Evolutionary conservation across 257 asterid genomes (phyloP).

Genomic region (Solanum arcanum): DNA sequence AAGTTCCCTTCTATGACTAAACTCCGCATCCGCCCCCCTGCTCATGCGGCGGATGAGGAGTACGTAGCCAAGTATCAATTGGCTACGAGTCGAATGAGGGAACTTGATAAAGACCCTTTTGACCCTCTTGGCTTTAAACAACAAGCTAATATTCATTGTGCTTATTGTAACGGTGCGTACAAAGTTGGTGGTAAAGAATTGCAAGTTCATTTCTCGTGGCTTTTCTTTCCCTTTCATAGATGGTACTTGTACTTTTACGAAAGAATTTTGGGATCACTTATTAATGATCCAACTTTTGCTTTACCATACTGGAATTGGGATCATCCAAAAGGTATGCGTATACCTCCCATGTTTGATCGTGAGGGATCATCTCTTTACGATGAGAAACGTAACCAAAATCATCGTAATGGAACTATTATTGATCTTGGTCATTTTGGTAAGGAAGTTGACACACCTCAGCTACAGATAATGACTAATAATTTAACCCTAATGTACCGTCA

Average conservation of each 20-base stretch:
- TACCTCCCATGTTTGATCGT: slow-evolving; percentile 8
- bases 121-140: slow-evolving; percentile 14
- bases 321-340: slow-evolving; percentile 8
- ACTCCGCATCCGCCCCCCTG: not conserved
- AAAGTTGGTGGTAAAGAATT: slow-evolving; percentile 1
- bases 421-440: not conserved
- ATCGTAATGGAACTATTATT: not conserved
- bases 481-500: slow-evolving; percentile 1
- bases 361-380: not conserved
- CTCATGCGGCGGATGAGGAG: not conserved
- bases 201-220: slow-evolving; percentile 18
- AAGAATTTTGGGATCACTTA: slow-evolving; percentile 14
- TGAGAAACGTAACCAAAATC: not conserved
- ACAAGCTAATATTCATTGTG: slow-evolving; percentile 27
- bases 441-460: not conserved
- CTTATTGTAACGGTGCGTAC: slow-evolving; percentile 23
- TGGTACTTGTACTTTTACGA: slow-evolving; percentile 24
- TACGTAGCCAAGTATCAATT: not conserved
- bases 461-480: not conserved
- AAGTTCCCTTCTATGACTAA: not conserved
- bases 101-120: not conserved
- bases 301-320: slow-evolving; percentile 22
- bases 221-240: slow-evolving; percentile 21
- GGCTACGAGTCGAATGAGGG: not conserved
- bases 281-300: slow-evolving; percentile 10